Conservation (phyloP, 2,329 filamentous ascomycete species). For the Sclerotinia nivalis region DNA sequence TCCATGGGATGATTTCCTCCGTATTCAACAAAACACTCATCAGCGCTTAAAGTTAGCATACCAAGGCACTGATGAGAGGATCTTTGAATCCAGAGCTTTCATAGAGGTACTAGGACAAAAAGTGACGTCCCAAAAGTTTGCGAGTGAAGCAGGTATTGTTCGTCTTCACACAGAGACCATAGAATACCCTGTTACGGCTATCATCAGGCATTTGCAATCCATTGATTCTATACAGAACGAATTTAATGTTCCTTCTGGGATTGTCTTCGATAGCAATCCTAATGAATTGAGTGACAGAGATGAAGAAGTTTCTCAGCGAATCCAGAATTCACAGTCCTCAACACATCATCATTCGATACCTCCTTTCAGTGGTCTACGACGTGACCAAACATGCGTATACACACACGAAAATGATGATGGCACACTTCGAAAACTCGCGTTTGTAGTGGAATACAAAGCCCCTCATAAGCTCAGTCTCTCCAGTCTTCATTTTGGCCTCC, state of each 20-base stretch:
- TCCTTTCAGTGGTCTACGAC: background rate
- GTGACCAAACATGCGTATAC: background rate
- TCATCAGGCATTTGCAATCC: background rate
- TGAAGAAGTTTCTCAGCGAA: background rate
- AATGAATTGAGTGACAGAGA: background rate
- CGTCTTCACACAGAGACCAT: background rate
- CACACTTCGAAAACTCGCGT: background rate
- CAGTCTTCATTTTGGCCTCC: conserved; percentile 1
- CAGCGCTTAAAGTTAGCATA: background rate
- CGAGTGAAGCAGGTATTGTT: background rate
- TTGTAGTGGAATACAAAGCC: conserved; percentile 19
- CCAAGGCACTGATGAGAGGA: background rate
- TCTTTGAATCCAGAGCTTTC: background rate
- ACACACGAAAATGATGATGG: background rate
- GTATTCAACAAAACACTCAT: background rate
- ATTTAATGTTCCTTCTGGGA: background rate
- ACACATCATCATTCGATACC: background rate
- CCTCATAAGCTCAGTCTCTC: conserved; percentile 11
- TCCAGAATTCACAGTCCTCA: background rate
- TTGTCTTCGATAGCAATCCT: background rate
- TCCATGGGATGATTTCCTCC: conserved; percentile 3
- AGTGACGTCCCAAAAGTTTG: background rate
- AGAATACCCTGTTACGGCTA: background rate
- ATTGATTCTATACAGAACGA: background rate
- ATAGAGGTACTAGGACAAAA: background rate